A percentile compares a stretch with the other conserved stretches of the same genome.
phyloP scores from a whole-genome alignment of 257 asterid species.

The Solanum etuberosum region DNA sequence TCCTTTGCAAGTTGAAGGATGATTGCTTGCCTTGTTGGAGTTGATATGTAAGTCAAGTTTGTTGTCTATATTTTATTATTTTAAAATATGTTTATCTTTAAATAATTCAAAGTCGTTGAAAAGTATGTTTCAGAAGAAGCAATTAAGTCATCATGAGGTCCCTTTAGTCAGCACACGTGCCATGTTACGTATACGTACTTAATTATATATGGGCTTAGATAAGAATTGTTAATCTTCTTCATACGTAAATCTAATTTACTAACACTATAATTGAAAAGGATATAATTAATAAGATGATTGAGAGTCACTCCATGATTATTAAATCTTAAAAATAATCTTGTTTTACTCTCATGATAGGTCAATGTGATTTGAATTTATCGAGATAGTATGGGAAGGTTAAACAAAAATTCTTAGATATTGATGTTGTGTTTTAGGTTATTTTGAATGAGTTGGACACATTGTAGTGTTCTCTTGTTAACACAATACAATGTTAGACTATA shows the following conservation, averaged over 20 bases:
- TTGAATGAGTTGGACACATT: neutral
- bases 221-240: neutral
- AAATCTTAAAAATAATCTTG: neutral
- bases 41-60: neutral
- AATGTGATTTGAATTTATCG: too few relatives aligned
- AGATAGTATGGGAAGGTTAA: neutral
- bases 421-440: neutral
- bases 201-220: neutral
- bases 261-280: neutral
- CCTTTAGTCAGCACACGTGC: slow-evolving; percentile 11
- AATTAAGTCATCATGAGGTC: slow-evolving; percentile 5
- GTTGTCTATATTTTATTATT: neutral
- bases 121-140: neutral
- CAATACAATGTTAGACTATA: neutral
- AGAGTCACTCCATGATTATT: neutral
- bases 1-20: neutral
- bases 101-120: neutral
- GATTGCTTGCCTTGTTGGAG: neutral
- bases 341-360: neutral
- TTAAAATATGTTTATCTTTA: too few relatives aligned
- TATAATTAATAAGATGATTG: neutral
- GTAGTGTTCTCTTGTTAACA: neutral
- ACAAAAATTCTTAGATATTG: neutral
- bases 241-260: neutral
- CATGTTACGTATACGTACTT: neutral